Percentiles rank a stretch among this genome's conserved stretches.
phyloP scores from a whole-genome alignment of 2,329 filamentous ascomycete genomes.

The Penicillium sp. region DNA sequence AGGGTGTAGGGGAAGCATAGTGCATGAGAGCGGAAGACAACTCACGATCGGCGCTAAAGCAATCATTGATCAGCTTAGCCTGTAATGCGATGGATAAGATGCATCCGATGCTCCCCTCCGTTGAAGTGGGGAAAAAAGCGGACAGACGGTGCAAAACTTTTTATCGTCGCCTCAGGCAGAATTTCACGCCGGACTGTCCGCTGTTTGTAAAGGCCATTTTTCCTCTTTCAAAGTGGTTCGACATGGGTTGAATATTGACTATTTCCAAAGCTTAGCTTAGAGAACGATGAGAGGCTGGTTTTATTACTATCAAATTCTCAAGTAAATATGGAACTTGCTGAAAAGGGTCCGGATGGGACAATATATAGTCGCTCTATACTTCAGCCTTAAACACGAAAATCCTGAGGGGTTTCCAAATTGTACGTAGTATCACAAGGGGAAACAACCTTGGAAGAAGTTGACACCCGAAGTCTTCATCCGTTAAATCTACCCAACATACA shows the following conservation, averaged over 20 bases:
- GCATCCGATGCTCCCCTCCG: conserved; percentile 26
- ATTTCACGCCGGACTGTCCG: background rate
- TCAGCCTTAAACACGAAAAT: background rate
- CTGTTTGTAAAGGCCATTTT: background rate
- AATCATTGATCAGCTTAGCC: conserved; percentile 23
- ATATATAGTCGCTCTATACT: background rate
- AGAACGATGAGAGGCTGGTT: background rate
- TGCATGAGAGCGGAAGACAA: conserved; percentile 4
- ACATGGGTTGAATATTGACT: background rate
- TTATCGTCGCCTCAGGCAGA: conserved; percentile 24
- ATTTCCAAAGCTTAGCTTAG: background rate
- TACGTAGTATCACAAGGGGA: too few relatives aligned
- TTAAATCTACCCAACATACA: too few relatives aligned
- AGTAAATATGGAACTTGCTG: too few relatives aligned
- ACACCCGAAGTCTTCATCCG: too few relatives aligned
- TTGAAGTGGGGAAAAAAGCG: conserved; percentile 20
- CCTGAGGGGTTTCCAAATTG: too few relatives aligned
- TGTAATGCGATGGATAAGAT: conserved; percentile 23
- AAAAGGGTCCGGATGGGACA: background rate
- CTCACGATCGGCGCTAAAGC: conserved; percentile 38
- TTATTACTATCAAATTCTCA: background rate
- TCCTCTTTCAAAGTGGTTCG: background rate
- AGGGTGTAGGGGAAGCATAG: background rate
- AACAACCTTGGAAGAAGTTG: too few relatives aligned
- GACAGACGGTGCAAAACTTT: conserved; percentile 35